Conservation (phyloP, 2,329 filamentous ascomycete species). For the Colletotrichum sp. region DNA sequence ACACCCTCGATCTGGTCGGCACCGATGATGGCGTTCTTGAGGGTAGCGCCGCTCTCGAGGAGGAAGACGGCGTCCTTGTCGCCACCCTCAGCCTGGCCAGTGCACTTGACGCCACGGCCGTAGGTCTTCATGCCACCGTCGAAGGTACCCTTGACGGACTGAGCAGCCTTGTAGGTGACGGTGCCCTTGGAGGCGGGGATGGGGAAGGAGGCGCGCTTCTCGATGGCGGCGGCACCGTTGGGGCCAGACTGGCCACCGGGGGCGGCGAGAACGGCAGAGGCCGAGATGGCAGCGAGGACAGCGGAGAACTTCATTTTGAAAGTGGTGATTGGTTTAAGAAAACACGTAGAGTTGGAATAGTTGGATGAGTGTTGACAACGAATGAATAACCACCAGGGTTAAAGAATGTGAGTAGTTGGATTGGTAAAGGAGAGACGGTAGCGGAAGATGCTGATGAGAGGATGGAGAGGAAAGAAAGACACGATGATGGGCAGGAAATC, state of each 20-base stretch:
- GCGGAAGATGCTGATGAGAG: constrained; percentile 13
- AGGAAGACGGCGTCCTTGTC: constrained; percentile 48
- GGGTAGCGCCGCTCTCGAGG: constrained; percentile 43
- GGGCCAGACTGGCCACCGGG: constrained; percentile 12
- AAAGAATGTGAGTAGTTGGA: constrained; percentile 28
- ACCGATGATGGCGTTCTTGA: constrained; percentile 51
- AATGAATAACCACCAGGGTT: constrained; percentile 23
- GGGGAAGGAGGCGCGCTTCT: constrained; percentile 28
- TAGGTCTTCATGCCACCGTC: constrained; percentile 34
- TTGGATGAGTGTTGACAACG: constrained; percentile 4
- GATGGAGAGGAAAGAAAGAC: background rate
- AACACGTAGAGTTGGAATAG: constrained; percentile 4
- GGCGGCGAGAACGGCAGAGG: constrained; percentile 22
- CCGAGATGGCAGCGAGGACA: constrained; percentile 23
- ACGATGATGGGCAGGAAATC: background rate
- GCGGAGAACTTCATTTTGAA: constrained; percentile 28
- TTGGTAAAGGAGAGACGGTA: constrained; percentile 28
- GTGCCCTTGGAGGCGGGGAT: constrained; percentile 30
- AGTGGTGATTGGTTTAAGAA: constrained; percentile 12
- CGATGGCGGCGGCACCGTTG: constrained; percentile 13
- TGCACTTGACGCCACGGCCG: constrained; percentile 45
- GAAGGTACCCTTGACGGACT: constrained; percentile 27
- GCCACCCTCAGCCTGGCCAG: constrained; percentile 45
- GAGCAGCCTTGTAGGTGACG: constrained; percentile 24
- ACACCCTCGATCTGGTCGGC: constrained; percentile 49